Base-by-base conservation (phyloP, 2,329 filamentous ascomycete genomes). In the Corinectria fuckeliana region DNA sequence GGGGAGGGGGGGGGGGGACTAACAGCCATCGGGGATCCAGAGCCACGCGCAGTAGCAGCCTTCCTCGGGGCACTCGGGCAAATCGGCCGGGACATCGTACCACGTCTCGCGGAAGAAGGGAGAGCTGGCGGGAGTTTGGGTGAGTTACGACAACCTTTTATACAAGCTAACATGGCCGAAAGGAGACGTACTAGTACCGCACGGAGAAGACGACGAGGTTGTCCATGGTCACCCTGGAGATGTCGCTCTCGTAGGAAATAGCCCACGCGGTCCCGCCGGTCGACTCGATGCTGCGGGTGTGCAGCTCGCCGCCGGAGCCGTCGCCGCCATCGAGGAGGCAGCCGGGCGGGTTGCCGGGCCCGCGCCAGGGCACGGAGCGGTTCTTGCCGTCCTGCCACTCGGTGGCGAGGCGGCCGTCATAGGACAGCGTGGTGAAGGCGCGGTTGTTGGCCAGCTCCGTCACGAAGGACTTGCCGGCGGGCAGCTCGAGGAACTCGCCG, bases 141-240 rank as follows among this genome's bases (percentile, higher is more conserved):
- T n/a, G n/a, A n/a, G n/a, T n/a, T n/a, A n/a, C n/a, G n/a, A n/a
- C n/a, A n/a, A n/a, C n/a, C n/a, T n/a, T n/a, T n/a, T n/a, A n/a
- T n/a, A n/a, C n/a, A 8, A 18, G 16, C 18, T 49, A 7, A 26
- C 26, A 28, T 18, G 3, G 3, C 10, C 21, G 21, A n/a, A 8
- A n/a, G n/a, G 25, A 4, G 21, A 70, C 76, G 57, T 71, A 80
- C 74, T 81, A 74, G 54, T 78, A 73, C 52, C 76, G 67, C 1
- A 82, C 78, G 0, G 77, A 78, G 60, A 84, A 83, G 4, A 85
- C 80, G 2, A 79, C 80, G n/a, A 84, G 71, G 62, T 83, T 83
- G 44, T 82, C 79, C 72, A 82, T 78, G 3, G 76, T 81, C 3
- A 84, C 80, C 25, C 78, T 73, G 41, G 69, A 67, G 18, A 82